These are phyloP conservation scores for Entomortierella beljakovae DNA, from an alignment of 192 early-diverging fungal genomes.

Conservation along the genomic window DNA sequence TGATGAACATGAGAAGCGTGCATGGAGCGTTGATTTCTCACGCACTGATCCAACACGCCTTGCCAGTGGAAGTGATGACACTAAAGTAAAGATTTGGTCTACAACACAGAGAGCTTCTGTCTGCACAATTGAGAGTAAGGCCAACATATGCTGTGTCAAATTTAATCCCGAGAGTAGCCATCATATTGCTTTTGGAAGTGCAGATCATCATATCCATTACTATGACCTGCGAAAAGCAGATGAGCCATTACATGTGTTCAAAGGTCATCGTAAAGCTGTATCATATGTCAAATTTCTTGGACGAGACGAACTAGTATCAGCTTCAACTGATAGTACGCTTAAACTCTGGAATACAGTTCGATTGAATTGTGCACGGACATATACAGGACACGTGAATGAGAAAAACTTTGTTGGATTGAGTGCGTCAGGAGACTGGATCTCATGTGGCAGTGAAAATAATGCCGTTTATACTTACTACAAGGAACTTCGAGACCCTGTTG, in stretches of 20 bases:
- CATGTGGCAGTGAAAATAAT: constrained; percentile 96
- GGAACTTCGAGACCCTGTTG: constrained; percentile 77
- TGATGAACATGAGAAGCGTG: constrained; percentile 93
- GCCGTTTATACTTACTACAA: constrained; percentile 88
- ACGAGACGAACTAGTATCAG: constrained; percentile 84
- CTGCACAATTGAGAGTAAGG: constrained; percentile 84
- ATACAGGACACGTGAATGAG: constrained; percentile 89
- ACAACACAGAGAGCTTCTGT: constrained; percentile 77
- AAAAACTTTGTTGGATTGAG: constrained; percentile 98
- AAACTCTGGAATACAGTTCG: constrained; percentile 81
- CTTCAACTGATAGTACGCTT: constrained; percentile 93
- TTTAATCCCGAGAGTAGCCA: constrained; percentile 85
- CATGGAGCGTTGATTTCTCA: constrained; percentile 93
- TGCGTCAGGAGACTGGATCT: constrained; percentile 85
- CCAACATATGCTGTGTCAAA: constrained; percentile 94
- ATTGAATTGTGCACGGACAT: constrained; percentile 74
- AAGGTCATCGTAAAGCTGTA: constrained; percentile 93
- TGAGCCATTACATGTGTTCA: constrained; percentile 77
- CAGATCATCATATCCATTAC: constrained; percentile 93
- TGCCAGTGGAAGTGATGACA: constrained; percentile 93
- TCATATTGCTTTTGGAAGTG: constrained; percentile 89
- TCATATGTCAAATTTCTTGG: constrained; percentile 92
- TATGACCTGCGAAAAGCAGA: constrained; percentile 86
- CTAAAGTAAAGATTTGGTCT: constrained; percentile 91
- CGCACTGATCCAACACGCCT: constrained; percentile 79